Evolutionary conservation across 169 alveolate species (phyloP).

Genomic region (Eimeria sp.): DNA sequence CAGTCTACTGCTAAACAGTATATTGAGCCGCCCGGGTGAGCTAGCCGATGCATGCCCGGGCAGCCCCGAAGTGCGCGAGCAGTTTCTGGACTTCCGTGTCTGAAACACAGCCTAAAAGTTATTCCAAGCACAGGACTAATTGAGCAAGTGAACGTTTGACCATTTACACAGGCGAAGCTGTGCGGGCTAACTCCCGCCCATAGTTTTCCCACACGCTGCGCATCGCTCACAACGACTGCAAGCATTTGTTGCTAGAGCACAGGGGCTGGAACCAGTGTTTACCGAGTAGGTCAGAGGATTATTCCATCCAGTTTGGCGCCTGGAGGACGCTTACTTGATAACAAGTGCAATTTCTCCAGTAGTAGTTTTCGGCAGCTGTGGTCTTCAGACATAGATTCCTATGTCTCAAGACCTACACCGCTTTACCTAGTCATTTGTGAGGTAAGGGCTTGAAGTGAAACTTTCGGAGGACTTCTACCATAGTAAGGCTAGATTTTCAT

Average conservation of each 20-base stretch:
- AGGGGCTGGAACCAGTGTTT: not conserved
- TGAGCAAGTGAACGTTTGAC: not conserved
- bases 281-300: not conserved
- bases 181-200: not conserved
- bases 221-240: not conserved
- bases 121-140: no score
- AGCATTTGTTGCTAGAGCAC: not conserved
- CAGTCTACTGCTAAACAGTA: not conserved
- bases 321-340: not conserved
- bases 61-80: conserved; percentile 48
- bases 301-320: not conserved
- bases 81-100: not conserved
- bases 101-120: not conserved
- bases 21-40: not conserved
- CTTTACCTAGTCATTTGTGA: not conserved
- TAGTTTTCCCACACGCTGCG: not conserved
- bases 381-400: not conserved
- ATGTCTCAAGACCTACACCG: not conserved
- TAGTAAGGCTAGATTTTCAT: not conserved
- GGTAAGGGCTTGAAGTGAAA: conserved; percentile 3
- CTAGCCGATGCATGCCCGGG: conserved; percentile 10
- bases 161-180: not conserved
- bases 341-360: not conserved
- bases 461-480: not conserved
- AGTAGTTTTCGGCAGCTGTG: not conserved